Percentiles rank a stretch among this genome's conserved stretches.
Conservation (phyloP, 23 red algal genomes). For the Agarophyton chilense region DNA sequence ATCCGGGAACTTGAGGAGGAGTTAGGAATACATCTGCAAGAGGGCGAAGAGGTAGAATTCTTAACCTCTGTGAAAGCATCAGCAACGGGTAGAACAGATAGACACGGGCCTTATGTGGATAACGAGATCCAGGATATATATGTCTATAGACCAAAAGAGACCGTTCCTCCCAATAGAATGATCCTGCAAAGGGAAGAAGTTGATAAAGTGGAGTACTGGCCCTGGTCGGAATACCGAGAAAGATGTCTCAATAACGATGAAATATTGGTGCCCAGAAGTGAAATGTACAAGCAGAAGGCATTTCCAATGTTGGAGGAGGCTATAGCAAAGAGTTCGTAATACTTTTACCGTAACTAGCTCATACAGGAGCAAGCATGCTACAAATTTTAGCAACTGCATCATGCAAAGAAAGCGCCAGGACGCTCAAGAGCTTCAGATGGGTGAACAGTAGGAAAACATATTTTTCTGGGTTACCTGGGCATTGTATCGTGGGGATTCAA, state of each 20-base stretch:
- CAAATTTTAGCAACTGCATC: too few species aligned
- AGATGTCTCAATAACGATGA: conserved; percentile 15
- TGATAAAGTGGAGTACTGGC: conserved; percentile 57
- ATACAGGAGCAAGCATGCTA: too few species aligned
- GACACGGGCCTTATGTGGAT: conserved; percentile 69
- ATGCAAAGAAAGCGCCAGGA: too few species aligned
- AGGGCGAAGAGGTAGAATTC: conserved; percentile 19
- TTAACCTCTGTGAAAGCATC: conserved; percentile 32
- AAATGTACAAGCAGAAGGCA: conserved; percentile 26
- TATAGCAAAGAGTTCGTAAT: not conserved
- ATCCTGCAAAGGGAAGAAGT: conserved; percentile 68
- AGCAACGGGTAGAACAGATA: conserved; percentile 40
- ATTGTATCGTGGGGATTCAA: too few species aligned
- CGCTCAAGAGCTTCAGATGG: too few species aligned
- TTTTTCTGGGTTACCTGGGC: too few species aligned
- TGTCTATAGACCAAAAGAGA: conserved; percentile 40
- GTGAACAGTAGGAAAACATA: too few species aligned
- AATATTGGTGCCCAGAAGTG: conserved; percentile 56
- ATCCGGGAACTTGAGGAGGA: conserved; percentile 84
- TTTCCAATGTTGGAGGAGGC: conserved; percentile 49
- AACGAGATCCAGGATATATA: conserved; percentile 82
- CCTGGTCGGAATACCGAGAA: conserved; percentile 33
- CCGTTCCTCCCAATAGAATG: conserved; percentile 8
- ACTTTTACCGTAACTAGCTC: not conserved
- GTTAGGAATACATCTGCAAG: conserved; percentile 66